Percentiles rank a stretch among this genome's conserved stretches.
phyloP scores from a whole-genome alignment of 129 eudicot genomes.

The Pulicaria dysenterica region DNA sequence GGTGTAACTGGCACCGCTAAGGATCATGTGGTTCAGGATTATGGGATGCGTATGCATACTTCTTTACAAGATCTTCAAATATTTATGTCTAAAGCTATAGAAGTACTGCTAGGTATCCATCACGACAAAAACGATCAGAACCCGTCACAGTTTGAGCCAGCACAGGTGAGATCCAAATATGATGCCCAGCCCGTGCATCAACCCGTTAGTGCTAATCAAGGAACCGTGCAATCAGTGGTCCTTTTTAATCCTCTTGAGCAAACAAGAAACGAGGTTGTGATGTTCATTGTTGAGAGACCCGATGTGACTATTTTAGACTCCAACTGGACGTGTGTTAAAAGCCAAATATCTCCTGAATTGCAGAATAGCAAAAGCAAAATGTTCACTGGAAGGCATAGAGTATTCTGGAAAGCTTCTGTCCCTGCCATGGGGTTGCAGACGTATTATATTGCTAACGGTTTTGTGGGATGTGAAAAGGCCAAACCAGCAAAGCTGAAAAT shows the following conservation, averaged over 20 bases:
- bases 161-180: constrained; percentile 77
- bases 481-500: constrained; percentile 65
- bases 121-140: constrained; percentile 71
- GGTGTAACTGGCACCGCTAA: constrained; percentile 99
- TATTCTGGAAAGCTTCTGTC: constrained; percentile 84
- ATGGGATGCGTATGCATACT: constrained; percentile 91
- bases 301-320: constrained; percentile 92
- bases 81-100: constrained; percentile 94
- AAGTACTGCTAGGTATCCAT: constrained; percentile 75
- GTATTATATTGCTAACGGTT: constrained; percentile 86
- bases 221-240: constrained; percentile 84
- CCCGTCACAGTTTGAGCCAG: constrained; percentile 80
- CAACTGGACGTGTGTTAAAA: constrained; percentile 94
- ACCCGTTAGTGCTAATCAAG: constrained; percentile 62
- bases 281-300: constrained; percentile 85
- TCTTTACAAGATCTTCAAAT: constrained; percentile 85
- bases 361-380: constrained; percentile 54
- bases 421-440: constrained; percentile 94
- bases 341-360: constrained; percentile 95
- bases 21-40: constrained; percentile 95
- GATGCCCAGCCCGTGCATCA: constrained; percentile 82
- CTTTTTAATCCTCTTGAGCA: constrained; percentile 85
- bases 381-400: constrained; percentile 85
- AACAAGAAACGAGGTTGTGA: constrained; percentile 83
- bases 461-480: constrained; percentile 92